Evolutionary conservation across 2,329 filamentous ascomycete species (phyloP), one percentile per base, ranked within the genome.

Genomic region (Thelonectria olida): DNA sequence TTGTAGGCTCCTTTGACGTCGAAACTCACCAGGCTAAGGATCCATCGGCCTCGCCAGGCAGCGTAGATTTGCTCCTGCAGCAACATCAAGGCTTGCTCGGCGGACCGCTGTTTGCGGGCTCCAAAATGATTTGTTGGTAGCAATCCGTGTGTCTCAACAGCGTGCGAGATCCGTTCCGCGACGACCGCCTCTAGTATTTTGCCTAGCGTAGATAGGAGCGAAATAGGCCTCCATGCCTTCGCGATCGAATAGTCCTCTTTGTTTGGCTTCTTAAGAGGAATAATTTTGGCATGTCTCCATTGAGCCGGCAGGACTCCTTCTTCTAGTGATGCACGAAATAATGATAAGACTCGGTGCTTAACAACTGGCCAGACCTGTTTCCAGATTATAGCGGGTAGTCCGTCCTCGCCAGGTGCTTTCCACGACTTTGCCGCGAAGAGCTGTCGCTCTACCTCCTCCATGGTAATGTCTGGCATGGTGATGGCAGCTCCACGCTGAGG

Each of bases 261-360:
- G n/a, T 52, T 55, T 13, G 58, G 65, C 47, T 73, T 73, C 62
- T 64, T 70, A 0, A 74, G 61, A 12, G 64, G 71, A 12, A 74
- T 70, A 22, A 74, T 74, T 27, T 69, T 71, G 10, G 54, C 54
- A 2, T 4, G 23, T 12, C 41, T 58, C 58, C 22, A 64, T 31
- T 64, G 27, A n/a, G n/a, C n/a, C n/a, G n/a, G n/a, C n/a, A n/a
- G n/a, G n/a, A n/a, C n/a, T n/a, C n/a, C n/a, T n/a, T n/a, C n/a
- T n/a, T n/a, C n/a, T n/a, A n/a, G n/a, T n/a, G n/a, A n/a, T n/a
- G n/a, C n/a, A n/a, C n/a, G n/a, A n/a, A n/a, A n/a, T n/a, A n/a
- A n/a, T n/a, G n/a, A n/a, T n/a, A n/a, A n/a, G n/a, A n/a, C n/a
- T n/a, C n/a, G n/a, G n/a, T n/a, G n/a, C n/a, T n/a, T n/a, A n/a